phyloP scores from a whole-genome alignment of 768 basidiomycete species.

The Plicaturopsis crispa region DNA sequence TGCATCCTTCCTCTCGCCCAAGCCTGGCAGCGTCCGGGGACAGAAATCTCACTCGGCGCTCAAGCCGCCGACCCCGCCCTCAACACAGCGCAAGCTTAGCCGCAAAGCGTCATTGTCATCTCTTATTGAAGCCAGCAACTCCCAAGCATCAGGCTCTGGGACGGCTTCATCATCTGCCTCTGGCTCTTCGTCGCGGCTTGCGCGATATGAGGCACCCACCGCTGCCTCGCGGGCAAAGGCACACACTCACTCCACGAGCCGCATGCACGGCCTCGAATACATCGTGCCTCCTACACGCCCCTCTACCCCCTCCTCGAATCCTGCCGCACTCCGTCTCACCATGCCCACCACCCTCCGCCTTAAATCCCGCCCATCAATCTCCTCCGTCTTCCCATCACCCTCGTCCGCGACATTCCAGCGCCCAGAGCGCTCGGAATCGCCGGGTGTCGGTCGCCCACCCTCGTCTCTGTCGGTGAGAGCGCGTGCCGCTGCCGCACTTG shows the following conservation, averaged over 20 bases:
- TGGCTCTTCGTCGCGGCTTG: conserved; percentile 26
- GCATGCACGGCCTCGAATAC: conserved; percentile 51
- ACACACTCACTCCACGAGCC: conserved; percentile 57
- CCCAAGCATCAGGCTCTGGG: conserved; percentile 52
- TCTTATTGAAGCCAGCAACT: conserved; percentile 51
- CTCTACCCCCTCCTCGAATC: conserved; percentile 72
- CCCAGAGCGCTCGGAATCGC: conserved; percentile 46
- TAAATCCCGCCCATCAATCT: conserved; percentile 68
- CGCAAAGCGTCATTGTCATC: conserved; percentile 79
- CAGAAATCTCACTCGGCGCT: conserved; percentile 82
- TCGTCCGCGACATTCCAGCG: conserved; percentile 25
- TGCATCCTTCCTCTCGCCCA: conserved; percentile 54
- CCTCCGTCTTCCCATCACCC: conserved; percentile 60
- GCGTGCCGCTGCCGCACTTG: conserved; percentile 16
- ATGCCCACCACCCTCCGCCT: conserved; percentile 79
- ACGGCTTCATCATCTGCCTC: conserved; percentile 22
- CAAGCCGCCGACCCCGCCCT: conserved; percentile 68
- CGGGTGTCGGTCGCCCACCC: conserved; percentile 49
- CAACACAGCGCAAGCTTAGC: conserved; percentile 50
- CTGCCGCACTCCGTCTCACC: conserved; percentile 72
- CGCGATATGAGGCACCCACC: conserved; percentile 72
- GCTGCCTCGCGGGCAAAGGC: conserved; percentile 75
- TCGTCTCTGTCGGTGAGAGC: conserved; percentile 43
- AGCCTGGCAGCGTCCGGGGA: conserved; percentile 69
- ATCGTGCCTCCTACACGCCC: conserved; percentile 72